Conservation (phyloP, 129 eudicot species). For the Deinandra increscens region DNA sequence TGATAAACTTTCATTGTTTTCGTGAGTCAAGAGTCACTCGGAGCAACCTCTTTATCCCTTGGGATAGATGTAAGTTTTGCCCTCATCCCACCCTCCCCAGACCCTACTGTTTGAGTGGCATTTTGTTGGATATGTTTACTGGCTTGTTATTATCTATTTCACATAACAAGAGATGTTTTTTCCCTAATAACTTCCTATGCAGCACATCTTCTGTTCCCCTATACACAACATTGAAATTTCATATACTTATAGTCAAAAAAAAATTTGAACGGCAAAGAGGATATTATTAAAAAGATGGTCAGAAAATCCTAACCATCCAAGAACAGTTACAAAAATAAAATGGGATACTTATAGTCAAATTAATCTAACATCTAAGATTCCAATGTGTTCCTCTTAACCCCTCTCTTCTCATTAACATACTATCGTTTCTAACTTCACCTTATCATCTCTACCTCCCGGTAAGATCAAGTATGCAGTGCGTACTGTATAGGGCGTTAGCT, state of each 20-base stretch:
- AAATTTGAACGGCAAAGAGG: too few relatives aligned
- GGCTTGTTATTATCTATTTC: too few relatives aligned
- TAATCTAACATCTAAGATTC: constrained; percentile 1
- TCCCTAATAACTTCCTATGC: constrained; percentile 23
- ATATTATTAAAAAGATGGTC: too few relatives aligned
- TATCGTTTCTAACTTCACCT: background rate
- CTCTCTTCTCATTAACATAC: constrained; percentile 18
- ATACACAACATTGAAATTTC: background rate
- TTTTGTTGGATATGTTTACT: too few relatives aligned
- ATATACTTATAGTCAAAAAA: background rate
- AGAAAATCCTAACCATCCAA: too few relatives aligned
- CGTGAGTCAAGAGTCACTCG: too few relatives aligned
- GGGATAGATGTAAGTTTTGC: too few relatives aligned
- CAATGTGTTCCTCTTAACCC: constrained; percentile 1
- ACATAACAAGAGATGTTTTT: background rate
- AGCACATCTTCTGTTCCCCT: constrained; percentile 20
- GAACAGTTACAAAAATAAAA: too few relatives aligned
- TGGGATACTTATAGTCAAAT: background rate
- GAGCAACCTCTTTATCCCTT: too few relatives aligned
- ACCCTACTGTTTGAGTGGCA: too few relatives aligned
- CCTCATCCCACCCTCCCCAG: too few relatives aligned
- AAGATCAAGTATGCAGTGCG: background rate
- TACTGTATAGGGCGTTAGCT: too few relatives aligned
- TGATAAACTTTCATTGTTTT: background rate
- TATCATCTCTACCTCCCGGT: background rate